Conservation (phyloP, 2,329 filamentous ascomycete genomes). For the Penicillium sp. region DNA sequence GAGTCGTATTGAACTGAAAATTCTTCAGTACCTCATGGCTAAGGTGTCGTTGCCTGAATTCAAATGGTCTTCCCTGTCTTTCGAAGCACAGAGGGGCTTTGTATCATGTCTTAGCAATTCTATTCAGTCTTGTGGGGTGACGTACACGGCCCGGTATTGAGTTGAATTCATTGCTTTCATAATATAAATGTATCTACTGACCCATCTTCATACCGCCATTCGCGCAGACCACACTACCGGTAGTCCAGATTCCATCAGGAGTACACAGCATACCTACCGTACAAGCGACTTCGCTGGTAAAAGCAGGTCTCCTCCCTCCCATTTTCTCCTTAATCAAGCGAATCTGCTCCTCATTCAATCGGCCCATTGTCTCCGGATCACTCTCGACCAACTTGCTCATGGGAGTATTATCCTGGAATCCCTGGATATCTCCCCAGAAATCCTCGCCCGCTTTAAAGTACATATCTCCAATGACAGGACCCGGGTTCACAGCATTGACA, state of each 20-base stretch:
- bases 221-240: slow-evolving; percentile 69
- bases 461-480: slow-evolving; percentile 67
- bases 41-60: too few relatives aligned
- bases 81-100: too few relatives aligned
- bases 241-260: slow-evolving; percentile 66
- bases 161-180: neutral
- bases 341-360: slow-evolving; percentile 59
- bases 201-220: slow-evolving; percentile 57
- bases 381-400: slow-evolving; percentile 39
- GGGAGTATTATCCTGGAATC: slow-evolving; percentile 64
- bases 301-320: slow-evolving; percentile 59
- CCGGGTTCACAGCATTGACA: slow-evolving; percentile 66
- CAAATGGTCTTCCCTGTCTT: too few relatives aligned
- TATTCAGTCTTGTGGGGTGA: neutral
- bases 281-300: slow-evolving; percentile 65
- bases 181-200: neutral
- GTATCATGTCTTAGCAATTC: too few relatives aligned
- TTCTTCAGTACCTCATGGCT: too few relatives aligned
- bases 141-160: neutral
- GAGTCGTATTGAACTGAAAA: too few relatives aligned
- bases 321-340: slow-evolving; percentile 59
- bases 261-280: slow-evolving; percentile 69
- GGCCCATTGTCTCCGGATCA: slow-evolving; percentile 12
- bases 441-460: slow-evolving; percentile 55
- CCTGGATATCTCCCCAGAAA: slow-evolving; percentile 60